Base-by-base conservation (phyloP, 331 rosid genomes). In the Phaseolus coccineus region DNA sequence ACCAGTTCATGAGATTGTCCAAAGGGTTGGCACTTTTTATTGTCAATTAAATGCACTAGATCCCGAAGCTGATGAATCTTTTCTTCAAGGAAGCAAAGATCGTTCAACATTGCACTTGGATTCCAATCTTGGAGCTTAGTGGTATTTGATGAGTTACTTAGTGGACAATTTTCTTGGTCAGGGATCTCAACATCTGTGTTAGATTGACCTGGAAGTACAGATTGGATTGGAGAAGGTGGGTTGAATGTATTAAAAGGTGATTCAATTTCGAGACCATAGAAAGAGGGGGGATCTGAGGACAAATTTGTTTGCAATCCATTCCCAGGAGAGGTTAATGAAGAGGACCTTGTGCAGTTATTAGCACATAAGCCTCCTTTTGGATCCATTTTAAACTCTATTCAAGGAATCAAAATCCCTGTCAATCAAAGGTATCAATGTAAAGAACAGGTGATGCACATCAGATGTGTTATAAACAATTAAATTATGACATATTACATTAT, bases 61-160 rank as follows among this genome's bases (percentile, higher is more conserved):
- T 84, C 91, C 88, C 90, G 99, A 63, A 96, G 98, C 89, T 93
- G 99, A 66, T 91, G 97, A 68, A 96, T 91, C 89, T 93, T 93
- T 46, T 89, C 90, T 79, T 93, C 98, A 52, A 96, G 83, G 83
- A 93, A 90, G 57, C 92, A 89, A 33, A 96, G 99, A 80, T 88
- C 89, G 71, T 61, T 89, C 82, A 96, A 85, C 95, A 90, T 89
- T 0, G 68, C 83, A 35, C 74, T 79, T 3, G 98, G 96, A 85
- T 96, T 97, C 99, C 99, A 95, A 47, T 88, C 92, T 81, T 80
- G 91, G 71, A 86, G 74, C 77, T 84, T 95, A 81, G 68, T 35
- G 0, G 79, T 59, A 37, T 82, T 84, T 24, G 79, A 76, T 33
- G 83, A 27, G 48, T 87, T 92, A 31, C 30, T 76, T 76, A 79